These are phyloP conservation scores for Phytopythium montanum DNA, from an alignment of 352 stramenopile genomes.

Conservation along the genomic window DNA sequence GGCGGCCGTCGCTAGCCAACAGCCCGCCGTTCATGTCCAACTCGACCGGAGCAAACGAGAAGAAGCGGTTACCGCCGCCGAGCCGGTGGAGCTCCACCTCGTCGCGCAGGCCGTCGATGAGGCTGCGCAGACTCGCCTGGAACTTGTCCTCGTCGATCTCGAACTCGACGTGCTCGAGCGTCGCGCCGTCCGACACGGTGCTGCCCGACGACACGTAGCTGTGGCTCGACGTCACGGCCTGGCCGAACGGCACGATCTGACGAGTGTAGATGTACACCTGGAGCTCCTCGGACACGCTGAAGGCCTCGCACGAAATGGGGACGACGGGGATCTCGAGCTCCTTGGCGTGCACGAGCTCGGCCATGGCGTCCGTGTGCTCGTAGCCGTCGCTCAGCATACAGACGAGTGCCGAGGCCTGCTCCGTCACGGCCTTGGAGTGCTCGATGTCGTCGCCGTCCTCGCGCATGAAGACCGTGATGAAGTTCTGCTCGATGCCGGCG, in stretches of 20 bases:
- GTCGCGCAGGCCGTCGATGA: slow-evolving; percentile 72
- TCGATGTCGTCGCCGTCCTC: slow-evolving; percentile 32
- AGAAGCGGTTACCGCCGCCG: slow-evolving; percentile 20
- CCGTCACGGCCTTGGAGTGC: slow-evolving; percentile 49
- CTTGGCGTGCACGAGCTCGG: slow-evolving; percentile 75
- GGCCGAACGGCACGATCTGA: slow-evolving; percentile 73
- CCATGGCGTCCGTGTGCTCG: slow-evolving; percentile 62
- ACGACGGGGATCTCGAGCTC: slow-evolving; percentile 63
- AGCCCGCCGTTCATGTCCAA: neutral
- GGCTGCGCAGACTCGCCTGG: slow-evolving; percentile 47
- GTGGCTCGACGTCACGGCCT: slow-evolving; percentile 46
- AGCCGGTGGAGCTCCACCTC: slow-evolving; percentile 69
- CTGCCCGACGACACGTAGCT: slow-evolving; percentile 8
- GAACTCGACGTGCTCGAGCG: slow-evolving; percentile 32
- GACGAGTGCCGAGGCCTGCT: slow-evolving; percentile 62
- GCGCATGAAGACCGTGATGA: slow-evolving; percentile 73
- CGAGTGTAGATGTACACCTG: slow-evolving; percentile 77
- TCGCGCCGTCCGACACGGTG: slow-evolving; percentile 14
- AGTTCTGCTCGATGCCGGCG: slow-evolving; percentile 67
- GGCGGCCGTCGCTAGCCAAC: neutral
- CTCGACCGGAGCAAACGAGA: slow-evolving; percentile 13
- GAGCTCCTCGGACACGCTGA: slow-evolving; percentile 62
- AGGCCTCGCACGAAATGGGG: slow-evolving; percentile 59
- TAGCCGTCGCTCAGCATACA: slow-evolving; percentile 72
- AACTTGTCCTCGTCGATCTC: slow-evolving; percentile 68